Evolutionary conservation across 2,329 filamentous ascomycete genomes (phyloP).

Genomic region (Talaromyces islandicus): DNA sequence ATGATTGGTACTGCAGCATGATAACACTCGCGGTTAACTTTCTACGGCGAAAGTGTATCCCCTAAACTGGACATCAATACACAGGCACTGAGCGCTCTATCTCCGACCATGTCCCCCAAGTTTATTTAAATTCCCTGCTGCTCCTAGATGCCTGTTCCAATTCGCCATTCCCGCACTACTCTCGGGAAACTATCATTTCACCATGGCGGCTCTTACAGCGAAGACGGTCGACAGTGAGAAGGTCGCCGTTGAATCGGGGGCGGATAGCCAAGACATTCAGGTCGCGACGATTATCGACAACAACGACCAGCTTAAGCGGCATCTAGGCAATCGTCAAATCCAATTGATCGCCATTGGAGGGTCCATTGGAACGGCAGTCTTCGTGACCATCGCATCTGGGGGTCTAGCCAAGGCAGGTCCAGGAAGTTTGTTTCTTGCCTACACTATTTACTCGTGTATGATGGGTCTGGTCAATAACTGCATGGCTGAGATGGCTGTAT

Average conservation of each 20-base stretch:
- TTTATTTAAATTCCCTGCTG: no score
- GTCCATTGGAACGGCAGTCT: constrained; percentile 32
- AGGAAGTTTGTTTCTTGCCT: constrained; percentile 32
- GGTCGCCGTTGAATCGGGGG: not conserved
- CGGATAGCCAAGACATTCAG: no score
- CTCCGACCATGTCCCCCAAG: no score
- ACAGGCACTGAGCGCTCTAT: no score
- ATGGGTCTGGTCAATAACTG: not conserved
- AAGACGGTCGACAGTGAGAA: not conserved
- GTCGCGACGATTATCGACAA: not conserved
- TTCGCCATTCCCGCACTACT: no score
- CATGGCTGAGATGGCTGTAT: constrained; percentile 76
- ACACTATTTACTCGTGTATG: constrained; percentile 30
- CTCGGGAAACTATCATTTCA: no score
- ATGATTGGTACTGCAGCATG: no score
- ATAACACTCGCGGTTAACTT: no score
- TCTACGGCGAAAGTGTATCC: no score
- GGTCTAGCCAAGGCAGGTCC: constrained; percentile 30
- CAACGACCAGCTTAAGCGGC: not conserved
- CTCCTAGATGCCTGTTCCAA: no score
- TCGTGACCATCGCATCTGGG: constrained; percentile 30
- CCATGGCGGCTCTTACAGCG: no score
- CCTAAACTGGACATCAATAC: no score
- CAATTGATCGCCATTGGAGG: constrained; percentile 46
- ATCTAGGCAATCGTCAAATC: constrained; percentile 40